Percentiles rank a stretch among this genome's conserved stretches.
Evolutionary conservation across 345 rosid genomes (phyloP).

Genomic region (Capsella bursapastoris): DNA sequence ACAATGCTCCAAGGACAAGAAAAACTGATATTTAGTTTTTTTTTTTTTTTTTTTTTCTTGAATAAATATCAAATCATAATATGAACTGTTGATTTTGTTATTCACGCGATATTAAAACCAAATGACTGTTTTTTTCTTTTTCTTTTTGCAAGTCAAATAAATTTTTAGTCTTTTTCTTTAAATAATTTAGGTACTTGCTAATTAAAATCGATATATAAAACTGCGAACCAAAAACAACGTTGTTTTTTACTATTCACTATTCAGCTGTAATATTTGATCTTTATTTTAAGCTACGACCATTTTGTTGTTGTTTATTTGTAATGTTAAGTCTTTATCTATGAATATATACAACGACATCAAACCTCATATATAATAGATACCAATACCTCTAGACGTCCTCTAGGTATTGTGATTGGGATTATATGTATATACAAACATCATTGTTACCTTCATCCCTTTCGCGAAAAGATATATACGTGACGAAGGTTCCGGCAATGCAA

Average conservation of each 20-base stretch:
- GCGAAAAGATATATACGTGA: too few relatives aligned
- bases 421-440: too few relatives aligned
- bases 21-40: background rate
- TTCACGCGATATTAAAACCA: background rate
- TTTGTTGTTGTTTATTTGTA: too few relatives aligned
- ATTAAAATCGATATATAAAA: background rate
- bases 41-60: background rate
- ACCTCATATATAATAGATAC: background rate
- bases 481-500: too few relatives aligned
- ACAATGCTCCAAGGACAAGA: background rate
- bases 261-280: background rate
- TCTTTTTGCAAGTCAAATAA: too few relatives aligned
- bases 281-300: background rate
- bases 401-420: too few relatives aligned
- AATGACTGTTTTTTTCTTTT: background rate
- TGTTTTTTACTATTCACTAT: background rate
- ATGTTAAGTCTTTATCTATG: too few relatives aligned
- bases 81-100: background rate
- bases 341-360: background rate
- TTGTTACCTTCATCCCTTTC: too few relatives aligned
- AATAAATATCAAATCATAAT: background rate
- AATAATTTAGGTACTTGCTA: background rate
- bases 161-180: background rate
- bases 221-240: background rate
- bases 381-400: too few relatives aligned